These are phyloP conservation scores for Pythium aristosporum DNA, from an alignment of 352 stramenopile species.

Conservation along the genomic window DNA sequence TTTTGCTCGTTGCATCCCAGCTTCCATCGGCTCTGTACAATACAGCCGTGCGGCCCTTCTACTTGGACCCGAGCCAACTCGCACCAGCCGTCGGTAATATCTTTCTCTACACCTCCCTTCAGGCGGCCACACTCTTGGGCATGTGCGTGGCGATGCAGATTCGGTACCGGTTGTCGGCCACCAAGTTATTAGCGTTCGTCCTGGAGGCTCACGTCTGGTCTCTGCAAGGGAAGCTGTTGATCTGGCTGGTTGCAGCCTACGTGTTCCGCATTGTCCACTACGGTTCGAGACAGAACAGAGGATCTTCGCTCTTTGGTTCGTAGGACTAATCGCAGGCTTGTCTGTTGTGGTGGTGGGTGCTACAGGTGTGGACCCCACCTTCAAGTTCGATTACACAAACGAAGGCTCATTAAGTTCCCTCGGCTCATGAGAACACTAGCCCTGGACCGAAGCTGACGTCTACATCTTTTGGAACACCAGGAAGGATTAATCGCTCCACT, in stretches of 20 bases:
- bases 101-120: not conserved
- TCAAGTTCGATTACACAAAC: too few species aligned
- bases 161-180: not conserved
- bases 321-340: too few species aligned
- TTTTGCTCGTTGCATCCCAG: constrained; percentile 5
- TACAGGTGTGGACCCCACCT: too few species aligned
- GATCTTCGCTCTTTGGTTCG: too few species aligned
- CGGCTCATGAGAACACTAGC: too few species aligned
- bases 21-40: constrained; percentile 18
- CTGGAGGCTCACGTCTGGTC: not conserved
- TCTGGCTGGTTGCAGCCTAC: not conserved
- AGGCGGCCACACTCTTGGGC: not conserved
- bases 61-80: not conserved
- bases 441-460: too few species aligned
- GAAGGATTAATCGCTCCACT: too few species aligned
- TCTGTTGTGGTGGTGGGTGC: too few species aligned
- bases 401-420: too few species aligned
- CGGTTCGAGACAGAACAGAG: too few species aligned
- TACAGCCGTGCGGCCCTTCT: not conserved
- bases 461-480: too few species aligned
- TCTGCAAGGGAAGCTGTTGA: not conserved
- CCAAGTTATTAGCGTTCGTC: not conserved
- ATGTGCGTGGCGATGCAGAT: not conserved
- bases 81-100: not conserved
- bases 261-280: too few species aligned